Evolutionary conservation across 2,329 filamentous ascomycete genomes (phyloP), one percentile per base, ranked within the genome.

Genomic region (Fusarium tjaetaba): DNA sequence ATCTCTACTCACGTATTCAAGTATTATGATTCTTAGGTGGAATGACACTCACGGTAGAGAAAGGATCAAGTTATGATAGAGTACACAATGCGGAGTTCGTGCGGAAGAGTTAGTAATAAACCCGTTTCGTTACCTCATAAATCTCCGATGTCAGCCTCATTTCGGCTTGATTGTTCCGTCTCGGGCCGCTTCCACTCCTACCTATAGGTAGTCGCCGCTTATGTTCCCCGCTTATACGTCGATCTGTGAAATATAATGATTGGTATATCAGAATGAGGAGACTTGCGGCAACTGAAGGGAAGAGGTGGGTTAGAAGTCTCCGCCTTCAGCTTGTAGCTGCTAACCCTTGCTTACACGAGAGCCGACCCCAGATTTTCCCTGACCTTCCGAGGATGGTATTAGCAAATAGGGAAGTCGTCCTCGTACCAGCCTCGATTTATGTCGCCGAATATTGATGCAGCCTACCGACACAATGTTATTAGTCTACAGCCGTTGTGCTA

Each of bases 41-140:
- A 3, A 13, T 7, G 4, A n/a, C 10, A 11, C 4, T 10, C 5
- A 10, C 1, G 2, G 2, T 11, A 9, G 4, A 22, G 13, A 7
- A 26, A 2, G 13, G 3, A 22, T 3, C 6, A 26, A 26, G 18
- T 22, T 26, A 20, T 6, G 13, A 36, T 4, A 36, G 14, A 15
- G 9, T 15, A 22, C n/a, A 22, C n/a, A 6, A 2, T 22, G n/a
- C 30, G 32, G n/a, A 36, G 7, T 20, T 22, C 2, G 4, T 22
- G n/a, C 30, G 32, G 32, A 15, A 1, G 16, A 9, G 2, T 52
- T 36, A 16, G 36, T 11, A 36, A 26, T 9, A 22, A 36, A 15
- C n/a, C 49, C 30, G 16, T 22, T 26, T 20, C 0, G 6, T 26
- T 15, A 36, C 20, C 24, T 30, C 11, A 28, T 8, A 28, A 41